Conservation (phyloP, 495 filamentous ascomycete species). For the Gamarada debralockiae region DNA sequence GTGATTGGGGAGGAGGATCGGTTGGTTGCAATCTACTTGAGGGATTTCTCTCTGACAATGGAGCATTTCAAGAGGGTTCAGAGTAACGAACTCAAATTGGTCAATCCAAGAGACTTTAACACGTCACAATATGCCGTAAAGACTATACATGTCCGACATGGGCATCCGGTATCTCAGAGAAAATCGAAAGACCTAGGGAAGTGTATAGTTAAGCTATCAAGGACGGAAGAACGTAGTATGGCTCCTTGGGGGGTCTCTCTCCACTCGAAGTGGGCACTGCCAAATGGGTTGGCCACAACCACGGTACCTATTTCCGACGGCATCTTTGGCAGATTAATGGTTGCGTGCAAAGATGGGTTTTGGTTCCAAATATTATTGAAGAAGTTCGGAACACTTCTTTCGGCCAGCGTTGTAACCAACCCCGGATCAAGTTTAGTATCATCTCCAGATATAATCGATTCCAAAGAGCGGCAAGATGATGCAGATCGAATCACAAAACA, state of each 20-base stretch:
- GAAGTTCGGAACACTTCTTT: conserved; percentile 2
- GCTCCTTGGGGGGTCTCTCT: not conserved
- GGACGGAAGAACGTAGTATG: not conserved
- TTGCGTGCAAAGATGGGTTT: conserved; percentile 1
- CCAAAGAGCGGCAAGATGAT: not conserved
- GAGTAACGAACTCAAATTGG: not conserved
- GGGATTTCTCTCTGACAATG: conserved; percentile 3
- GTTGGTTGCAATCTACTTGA: not conserved
- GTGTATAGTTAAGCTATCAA: conserved; percentile 5
- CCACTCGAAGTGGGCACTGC: not conserved
- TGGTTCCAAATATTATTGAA: conserved; percentile 2
- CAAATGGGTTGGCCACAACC: not conserved
- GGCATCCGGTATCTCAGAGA: not conserved
- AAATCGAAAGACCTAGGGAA: conserved; percentile 3
- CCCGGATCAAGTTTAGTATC: not conserved
- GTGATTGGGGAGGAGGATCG: not conserved
- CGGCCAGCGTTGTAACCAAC: not conserved
- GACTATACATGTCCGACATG: not conserved
- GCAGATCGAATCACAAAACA: conserved; percentile 1
- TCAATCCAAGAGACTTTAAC: not conserved
- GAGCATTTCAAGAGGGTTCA: not conserved
- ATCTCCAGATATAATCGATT: not conserved
- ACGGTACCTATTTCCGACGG: not conserved
- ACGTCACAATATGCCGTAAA: not conserved
- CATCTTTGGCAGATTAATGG: not conserved